These are phyloP conservation scores for Trametes cubensis DNA, from an alignment of 768 basidiomycete genomes.

Conservation along the genomic window DNA sequence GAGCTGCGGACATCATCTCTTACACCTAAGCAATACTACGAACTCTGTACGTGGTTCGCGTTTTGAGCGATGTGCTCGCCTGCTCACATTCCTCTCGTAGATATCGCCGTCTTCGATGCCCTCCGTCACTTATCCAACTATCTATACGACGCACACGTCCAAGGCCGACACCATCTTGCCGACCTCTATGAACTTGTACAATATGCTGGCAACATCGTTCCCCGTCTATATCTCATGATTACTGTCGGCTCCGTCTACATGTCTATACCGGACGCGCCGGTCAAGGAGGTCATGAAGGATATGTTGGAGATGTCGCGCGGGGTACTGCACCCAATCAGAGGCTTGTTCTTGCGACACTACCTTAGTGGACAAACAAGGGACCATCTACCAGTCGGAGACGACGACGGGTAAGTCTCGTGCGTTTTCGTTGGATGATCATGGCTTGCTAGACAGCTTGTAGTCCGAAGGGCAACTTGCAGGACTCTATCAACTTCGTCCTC, in stretches of 20 bases:
- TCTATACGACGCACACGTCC: slow-evolving; percentile 92
- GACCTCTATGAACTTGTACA: slow-evolving; percentile 99
- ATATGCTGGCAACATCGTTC: slow-evolving; percentile 96
- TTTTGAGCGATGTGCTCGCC: not conserved
- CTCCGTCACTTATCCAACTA: slow-evolving; percentile 94
- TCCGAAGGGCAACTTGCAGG: slow-evolving; percentile 86
- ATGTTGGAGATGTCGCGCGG: slow-evolving; percentile 99
- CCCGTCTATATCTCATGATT: slow-evolving; percentile 96
- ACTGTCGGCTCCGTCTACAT: slow-evolving; percentile 99
- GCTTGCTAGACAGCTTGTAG: slow-evolving; percentile 42
- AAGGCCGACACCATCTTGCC: slow-evolving; percentile 91
- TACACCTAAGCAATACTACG: slow-evolving; percentile 97
- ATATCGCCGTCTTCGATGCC: slow-evolving; percentile 99
- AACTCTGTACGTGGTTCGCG: slow-evolving; percentile 67
- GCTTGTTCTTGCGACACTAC: slow-evolving; percentile 94
- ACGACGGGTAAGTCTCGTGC: slow-evolving; percentile 64
- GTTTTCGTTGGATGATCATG: not conserved
- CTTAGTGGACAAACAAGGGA: slow-evolving; percentile 96
- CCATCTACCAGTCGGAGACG: slow-evolving; percentile 86
- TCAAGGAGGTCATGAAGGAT: slow-evolving; percentile 99
- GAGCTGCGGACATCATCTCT: slow-evolving; percentile 93
- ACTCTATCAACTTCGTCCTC: slow-evolving; percentile 93
- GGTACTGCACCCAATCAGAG: slow-evolving; percentile 95
- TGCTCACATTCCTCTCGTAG: slow-evolving; percentile 43
- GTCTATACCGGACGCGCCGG: slow-evolving; percentile 95